A percentile compares a stretch with the other conserved stretches of the same genome.
Evolutionary conservation across 139 green algal species (phyloP).

Genomic region (Spirogloea muscicola): DNA sequence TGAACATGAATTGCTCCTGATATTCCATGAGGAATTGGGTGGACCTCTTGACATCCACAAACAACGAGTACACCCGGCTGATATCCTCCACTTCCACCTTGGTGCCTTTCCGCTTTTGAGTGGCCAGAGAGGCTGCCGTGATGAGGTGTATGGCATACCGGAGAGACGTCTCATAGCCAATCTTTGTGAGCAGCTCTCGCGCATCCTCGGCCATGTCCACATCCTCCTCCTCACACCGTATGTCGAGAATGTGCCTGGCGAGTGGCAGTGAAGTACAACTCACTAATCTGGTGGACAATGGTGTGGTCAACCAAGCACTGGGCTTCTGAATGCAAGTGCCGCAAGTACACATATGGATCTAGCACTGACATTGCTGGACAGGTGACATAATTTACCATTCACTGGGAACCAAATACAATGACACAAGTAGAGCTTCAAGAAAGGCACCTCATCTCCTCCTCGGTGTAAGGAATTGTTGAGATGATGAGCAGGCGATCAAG

Average conservation of each 20-base stretch:
- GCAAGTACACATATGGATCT: too few relatives aligned
- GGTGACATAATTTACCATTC: too few relatives aligned
- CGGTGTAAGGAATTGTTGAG: slow-evolving; percentile 81
- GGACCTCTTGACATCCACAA: slow-evolving; percentile 90
- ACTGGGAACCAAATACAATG: too few relatives aligned
- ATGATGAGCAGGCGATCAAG: slow-evolving; percentile 98
- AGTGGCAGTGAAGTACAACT: too few relatives aligned
- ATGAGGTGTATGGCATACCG: slow-evolving; percentile 98
- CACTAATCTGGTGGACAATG: too few relatives aligned
- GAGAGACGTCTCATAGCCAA: slow-evolving; percentile 86
- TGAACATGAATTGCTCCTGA: slow-evolving; percentile 98
- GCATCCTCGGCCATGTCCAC: slow-evolving; percentile 90
- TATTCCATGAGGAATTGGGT: slow-evolving; percentile 91
- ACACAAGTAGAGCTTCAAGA: too few relatives aligned
- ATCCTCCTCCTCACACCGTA: slow-evolving; percentile 91
- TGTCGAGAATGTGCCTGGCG: slow-evolving; percentile 90
- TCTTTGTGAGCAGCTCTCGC: slow-evolving; percentile 93
- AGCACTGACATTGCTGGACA: too few relatives aligned
- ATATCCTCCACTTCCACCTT: slow-evolving; percentile 95
- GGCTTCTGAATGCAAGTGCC: too few relatives aligned
- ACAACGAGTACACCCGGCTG: slow-evolving; percentile 86
- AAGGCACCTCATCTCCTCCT: slow-evolving; percentile 92
- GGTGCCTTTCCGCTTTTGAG: slow-evolving; percentile 70
- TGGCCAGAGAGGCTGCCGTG: slow-evolving; percentile 77
- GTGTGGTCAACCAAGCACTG: too few relatives aligned